phyloP scores from a whole-genome alignment of 1,284 basidiomycete genomes.

The Microstroma glucosiphilum region DNA sequence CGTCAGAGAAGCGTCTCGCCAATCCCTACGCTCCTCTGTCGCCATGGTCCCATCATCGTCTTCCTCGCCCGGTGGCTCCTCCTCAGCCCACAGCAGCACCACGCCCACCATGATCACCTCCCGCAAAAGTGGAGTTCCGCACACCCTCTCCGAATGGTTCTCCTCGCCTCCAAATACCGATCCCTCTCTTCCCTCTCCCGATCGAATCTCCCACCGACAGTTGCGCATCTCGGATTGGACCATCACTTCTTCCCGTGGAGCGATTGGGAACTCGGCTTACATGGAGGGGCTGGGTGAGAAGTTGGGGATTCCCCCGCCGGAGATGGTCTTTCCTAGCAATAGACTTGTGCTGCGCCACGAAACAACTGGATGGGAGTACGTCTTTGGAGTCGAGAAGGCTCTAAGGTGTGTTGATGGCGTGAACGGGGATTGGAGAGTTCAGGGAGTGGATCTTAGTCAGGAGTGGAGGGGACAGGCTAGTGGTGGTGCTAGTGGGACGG shows the following conservation, averaged over 20 bases:
- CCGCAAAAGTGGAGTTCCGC: conserved; percentile 2
- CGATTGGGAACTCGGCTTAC: conserved; percentile 49
- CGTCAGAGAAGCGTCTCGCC: too few species aligned
- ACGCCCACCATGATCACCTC: not conserved
- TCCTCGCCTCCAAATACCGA: not conserved
- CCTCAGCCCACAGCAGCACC: too few species aligned
- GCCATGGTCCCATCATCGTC: too few species aligned
- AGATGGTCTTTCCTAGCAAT: conserved; percentile 95
- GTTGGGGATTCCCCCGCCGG: conserved; percentile 77
- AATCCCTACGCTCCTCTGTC: too few species aligned
- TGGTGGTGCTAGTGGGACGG: not conserved
- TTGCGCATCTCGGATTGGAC: conserved; percentile 41
- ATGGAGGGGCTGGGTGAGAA: conserved; percentile 60
- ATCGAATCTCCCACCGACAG: conserved; percentile 9
- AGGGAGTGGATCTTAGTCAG: conserved; percentile 56
- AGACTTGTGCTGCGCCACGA: conserved; percentile 59
- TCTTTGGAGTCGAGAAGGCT: conserved; percentile 67
- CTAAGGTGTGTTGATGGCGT: conserved; percentile 66
- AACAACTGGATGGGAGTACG: conserved; percentile 62
- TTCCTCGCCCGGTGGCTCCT: too few species aligned
- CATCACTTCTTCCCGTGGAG: conserved; percentile 33
- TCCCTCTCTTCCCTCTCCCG: not conserved
- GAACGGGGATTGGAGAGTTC: conserved; percentile 67
- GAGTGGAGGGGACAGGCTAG: conserved; percentile 1
- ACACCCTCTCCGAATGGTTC: not conserved